phyloP scores from a whole-genome alignment of 83 land plant species.

The Thuja plicata region DNA sequence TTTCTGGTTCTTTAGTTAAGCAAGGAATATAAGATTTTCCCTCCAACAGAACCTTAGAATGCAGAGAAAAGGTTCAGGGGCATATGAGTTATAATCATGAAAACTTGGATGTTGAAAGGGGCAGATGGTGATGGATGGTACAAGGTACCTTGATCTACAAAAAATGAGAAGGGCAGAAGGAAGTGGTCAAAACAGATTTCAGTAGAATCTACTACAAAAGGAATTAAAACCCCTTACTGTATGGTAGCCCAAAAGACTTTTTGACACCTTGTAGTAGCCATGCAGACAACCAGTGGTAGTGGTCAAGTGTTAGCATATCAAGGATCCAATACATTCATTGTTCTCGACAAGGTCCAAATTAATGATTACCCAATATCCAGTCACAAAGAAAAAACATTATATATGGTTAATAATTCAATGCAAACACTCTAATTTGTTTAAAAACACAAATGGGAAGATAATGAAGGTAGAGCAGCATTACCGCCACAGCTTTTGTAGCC shows the following conservation, averaged over 20 bases:
- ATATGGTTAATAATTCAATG: neutral
- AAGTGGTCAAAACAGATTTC: neutral
- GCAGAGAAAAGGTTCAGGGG: neutral
- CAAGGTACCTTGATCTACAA: neutral
- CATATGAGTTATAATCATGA: neutral
- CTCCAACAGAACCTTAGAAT: neutral
- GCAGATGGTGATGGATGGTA: neutral
- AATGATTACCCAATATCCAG: neutral
- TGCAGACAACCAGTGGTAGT: neutral
- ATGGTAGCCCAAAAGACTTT: neutral
- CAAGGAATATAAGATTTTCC: neutral
- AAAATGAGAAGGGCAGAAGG: neutral
- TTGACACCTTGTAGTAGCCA: neutral
- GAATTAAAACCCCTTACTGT: neutral
- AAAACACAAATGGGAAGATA: neutral
- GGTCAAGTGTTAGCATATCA: neutral
- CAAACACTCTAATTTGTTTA: neutral
- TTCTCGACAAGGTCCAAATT: neutral
- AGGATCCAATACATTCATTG: too few relatives aligned
- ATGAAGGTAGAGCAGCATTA: constrained; percentile 15
- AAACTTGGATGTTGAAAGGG: neutral
- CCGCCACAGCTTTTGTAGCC: constrained; percentile 66
- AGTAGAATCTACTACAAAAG: neutral
- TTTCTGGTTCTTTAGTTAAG: neutral
- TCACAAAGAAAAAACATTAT: neutral